Percentiles rank a stretch among this genome's conserved stretches.
These are phyloP conservation scores for Citrullus colocynthis DNA, from an alignment of 306 rosid genomes.

Conservation along the genomic window DNA sequence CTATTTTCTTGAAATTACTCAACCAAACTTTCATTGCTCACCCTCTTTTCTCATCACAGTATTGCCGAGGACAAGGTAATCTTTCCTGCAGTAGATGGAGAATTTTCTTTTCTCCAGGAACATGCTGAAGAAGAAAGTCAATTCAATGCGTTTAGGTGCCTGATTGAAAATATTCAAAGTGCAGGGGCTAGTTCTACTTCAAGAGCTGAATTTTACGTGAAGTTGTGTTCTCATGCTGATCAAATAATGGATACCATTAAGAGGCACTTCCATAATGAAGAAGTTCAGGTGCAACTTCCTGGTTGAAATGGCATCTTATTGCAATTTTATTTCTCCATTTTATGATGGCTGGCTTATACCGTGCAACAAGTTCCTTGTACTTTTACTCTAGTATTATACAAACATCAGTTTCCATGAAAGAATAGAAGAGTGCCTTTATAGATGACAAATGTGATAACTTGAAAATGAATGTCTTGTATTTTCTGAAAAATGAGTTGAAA, in stretches of 20 bases:
- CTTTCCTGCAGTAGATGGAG: conserved; percentile 96
- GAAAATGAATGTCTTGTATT: not conserved
- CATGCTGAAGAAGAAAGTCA: conserved; percentile 93
- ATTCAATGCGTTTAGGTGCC: conserved; percentile 75
- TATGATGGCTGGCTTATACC: not conserved
- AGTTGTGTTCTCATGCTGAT: conserved; percentile 88
- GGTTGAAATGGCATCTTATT: conserved; percentile 1
- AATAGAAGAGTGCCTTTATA: not conserved
- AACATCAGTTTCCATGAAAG: not conserved
- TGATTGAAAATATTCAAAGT: conserved; percentile 80
- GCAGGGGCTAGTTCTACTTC: conserved; percentile 73
- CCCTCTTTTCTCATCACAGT: conserved; percentile 39
- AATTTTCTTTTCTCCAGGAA: conserved; percentile 74
- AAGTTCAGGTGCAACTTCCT: conserved; percentile 66
- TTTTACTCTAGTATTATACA: not conserved
- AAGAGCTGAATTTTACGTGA: conserved; percentile 69
- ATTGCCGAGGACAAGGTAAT: conserved; percentile 97
- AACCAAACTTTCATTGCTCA: not conserved
- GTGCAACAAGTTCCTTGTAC: not conserved
- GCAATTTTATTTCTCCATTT: not conserved
- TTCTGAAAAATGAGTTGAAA: conserved; percentile 9
- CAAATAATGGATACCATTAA: conserved; percentile 84
- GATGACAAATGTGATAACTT: not conserved
- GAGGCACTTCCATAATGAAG: conserved; percentile 82
- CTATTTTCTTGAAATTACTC: not conserved